phyloP scores from a whole-genome alignment of 108 stramenopile genomes.

The Skeletonema potamos region DNA sequence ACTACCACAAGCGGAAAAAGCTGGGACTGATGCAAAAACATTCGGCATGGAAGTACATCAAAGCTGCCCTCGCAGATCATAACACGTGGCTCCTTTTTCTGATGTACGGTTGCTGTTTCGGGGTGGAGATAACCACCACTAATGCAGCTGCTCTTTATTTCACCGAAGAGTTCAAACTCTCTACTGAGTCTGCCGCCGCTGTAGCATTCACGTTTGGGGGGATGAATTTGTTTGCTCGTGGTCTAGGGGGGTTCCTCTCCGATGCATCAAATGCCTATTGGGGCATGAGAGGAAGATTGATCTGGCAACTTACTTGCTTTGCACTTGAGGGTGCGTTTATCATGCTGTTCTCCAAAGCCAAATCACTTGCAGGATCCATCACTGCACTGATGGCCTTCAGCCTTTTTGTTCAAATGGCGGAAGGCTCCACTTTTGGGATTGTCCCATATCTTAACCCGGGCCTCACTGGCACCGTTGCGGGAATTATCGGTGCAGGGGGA shows the following conservation, averaged over 20 bases:
- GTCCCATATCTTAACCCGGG: slow-evolving; percentile 59
- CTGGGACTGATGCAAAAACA: slow-evolving; percentile 60
- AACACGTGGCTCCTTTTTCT: slow-evolving; percentile 82
- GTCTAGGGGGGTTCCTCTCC: slow-evolving; percentile 64
- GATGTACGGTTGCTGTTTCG: slow-evolving; percentile 90
- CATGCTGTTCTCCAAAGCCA: slow-evolving; percentile 56
- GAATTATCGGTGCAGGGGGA: slow-evolving; percentile 83
- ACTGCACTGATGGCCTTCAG: slow-evolving; percentile 64
- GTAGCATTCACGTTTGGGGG: slow-evolving; percentile 78
- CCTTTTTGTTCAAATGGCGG: slow-evolving; percentile 78
- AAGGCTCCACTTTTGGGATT: slow-evolving; percentile 66
- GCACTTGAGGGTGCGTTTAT: slow-evolving; percentile 68
- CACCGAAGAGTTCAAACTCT: slow-evolving; percentile 70
- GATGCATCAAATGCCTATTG: slow-evolving; percentile 53
- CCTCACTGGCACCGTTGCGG: slow-evolving; percentile 59
- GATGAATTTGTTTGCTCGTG: slow-evolving; percentile 82
- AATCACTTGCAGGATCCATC: slow-evolving; percentile 59
- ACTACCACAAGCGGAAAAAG: slow-evolving; percentile 58
- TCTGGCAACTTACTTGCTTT: slow-evolving; percentile 51
- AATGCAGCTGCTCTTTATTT: slow-evolving; percentile 83
- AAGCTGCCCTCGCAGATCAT: slow-evolving; percentile 38
- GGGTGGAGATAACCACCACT: slow-evolving; percentile 81
- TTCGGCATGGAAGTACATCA: slow-evolving; percentile 34
- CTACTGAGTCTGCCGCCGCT: slow-evolving; percentile 71
- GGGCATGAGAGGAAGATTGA: slow-evolving; percentile 80